Base-by-base conservation (phyloP, 1,284 basidiomycete species). In the Rhodotorula sp. region DNA sequence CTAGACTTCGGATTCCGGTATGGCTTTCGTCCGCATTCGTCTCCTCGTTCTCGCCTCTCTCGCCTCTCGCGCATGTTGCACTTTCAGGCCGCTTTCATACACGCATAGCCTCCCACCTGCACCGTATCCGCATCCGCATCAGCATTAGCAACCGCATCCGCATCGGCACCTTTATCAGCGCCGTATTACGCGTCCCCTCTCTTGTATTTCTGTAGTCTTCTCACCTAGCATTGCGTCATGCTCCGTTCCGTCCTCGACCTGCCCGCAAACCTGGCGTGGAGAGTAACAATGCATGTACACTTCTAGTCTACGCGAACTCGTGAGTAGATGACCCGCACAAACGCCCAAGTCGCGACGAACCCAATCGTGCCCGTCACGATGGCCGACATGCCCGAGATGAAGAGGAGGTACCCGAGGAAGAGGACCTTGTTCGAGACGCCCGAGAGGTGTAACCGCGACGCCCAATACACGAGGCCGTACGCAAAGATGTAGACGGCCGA, bases 401-500 rank as follows among this genome's bases (percentile, higher is more conserved):
- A 84, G 78, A 90, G 85, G 67, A 99, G 84, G 80, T 98, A 99
- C 42, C 95, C 94, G 59, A 98, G 84, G 82, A 95, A 99, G 42
- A 99, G 84, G 29, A 90, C 85, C 60, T 91, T 86, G 78, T 91
- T 93, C 4, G 92, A 87, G 68, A 94, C 83, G 17, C 91, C 92
- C 76, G 90, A 88, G 64, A 98, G 85, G 88, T 89, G 70, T 1
- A 73, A 55, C n/a, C 74, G 71, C n/a, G 64, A 51, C 14, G 60
- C 56, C 62, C 69, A 70, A 49, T 66, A 75, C 29, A 81, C 78
- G 18, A 82, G 75, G 20, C 83, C 84, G 78, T 95, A 96, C 1
- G 86, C 85, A 67, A 96, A 84, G 46, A 98, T 83, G 95, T 95
- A 99, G 80, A 96, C 88, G 0, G 94, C 90, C 70, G 90, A 91